phyloP scores from a whole-genome alignment of 179 eudicot species.

The Gypsophila paniculata region DNA sequence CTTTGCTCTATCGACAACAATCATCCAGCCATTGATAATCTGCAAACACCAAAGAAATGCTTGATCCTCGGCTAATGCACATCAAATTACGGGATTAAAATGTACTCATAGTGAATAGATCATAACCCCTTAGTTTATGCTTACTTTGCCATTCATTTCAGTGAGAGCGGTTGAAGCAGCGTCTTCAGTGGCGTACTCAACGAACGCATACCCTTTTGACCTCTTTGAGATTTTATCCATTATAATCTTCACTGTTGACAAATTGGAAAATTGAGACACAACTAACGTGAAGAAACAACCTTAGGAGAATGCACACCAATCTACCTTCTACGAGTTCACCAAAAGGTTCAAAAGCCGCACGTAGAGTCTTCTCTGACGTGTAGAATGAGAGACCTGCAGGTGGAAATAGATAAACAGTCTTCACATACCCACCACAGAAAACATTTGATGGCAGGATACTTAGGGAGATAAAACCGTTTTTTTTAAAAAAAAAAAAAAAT shows the following conservation, averaged over 20 bases:
- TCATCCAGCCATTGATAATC: slow-evolving; percentile 51
- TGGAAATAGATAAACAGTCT: neutral
- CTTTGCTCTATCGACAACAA: slow-evolving; percentile 40
- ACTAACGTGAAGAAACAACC: neutral
- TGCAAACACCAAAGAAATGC: slow-evolving; percentile 17
- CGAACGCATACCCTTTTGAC: slow-evolving; percentile 87
- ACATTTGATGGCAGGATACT: neutral
- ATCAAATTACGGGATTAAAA: neutral
- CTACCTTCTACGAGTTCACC: slow-evolving; percentile 84
- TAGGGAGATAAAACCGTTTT: neutral
- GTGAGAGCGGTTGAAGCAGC: slow-evolving; percentile 70
- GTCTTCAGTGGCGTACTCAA: slow-evolving; percentile 69
- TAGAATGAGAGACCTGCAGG: slow-evolving; percentile 80
- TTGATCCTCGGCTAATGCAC: neutral
- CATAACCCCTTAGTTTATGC: neutral
- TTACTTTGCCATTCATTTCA: slow-evolving; percentile 96
- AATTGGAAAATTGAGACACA: neutral
- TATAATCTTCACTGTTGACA: slow-evolving; percentile 61
- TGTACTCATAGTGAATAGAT: slow-evolving; percentile 2
- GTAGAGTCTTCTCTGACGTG: slow-evolving; percentile 89
- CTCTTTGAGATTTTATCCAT: slow-evolving; percentile 96
- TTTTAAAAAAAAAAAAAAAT: neutral
- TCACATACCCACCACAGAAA: neutral
- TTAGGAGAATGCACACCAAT: slow-evolving; percentile 3
- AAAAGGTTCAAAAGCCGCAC: slow-evolving; percentile 81